Percentiles rank a stretch among this genome's conserved stretches.
Conservation (phyloP, 768 basidiomycete genomes). For the Podaxis rugospora region DNA sequence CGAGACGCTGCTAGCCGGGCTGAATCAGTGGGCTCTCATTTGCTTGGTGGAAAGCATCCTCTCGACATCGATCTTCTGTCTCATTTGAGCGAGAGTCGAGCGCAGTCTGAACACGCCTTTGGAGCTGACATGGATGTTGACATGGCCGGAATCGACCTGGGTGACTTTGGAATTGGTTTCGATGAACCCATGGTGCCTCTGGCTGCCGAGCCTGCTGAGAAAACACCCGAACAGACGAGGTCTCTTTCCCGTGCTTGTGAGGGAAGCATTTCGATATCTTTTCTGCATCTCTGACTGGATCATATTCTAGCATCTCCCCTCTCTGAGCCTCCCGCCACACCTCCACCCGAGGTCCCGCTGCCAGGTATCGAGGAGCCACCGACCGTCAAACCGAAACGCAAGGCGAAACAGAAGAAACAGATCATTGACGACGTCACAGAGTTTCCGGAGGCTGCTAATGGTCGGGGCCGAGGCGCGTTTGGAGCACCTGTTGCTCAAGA, state of each 20-base stretch:
- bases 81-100: slow-evolving; percentile 53
- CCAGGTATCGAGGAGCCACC: slow-evolving; percentile 37
- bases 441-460: slow-evolving; percentile 61
- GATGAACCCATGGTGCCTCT: slow-evolving; percentile 53
- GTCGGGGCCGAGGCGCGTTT: slow-evolving; percentile 52
- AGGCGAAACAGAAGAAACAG: slow-evolving; percentile 74
- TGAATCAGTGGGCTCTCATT: slow-evolving; percentile 58
- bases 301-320: slow-evolving; percentile 66
- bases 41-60: slow-evolving; percentile 46
- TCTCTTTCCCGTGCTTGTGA: slow-evolving; percentile 67
- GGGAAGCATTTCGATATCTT: slow-evolving; percentile 17
- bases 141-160: slow-evolving; percentile 60
- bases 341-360: slow-evolving; percentile 58
- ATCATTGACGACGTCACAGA: slow-evolving; percentile 92
- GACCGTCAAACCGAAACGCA: slow-evolving; percentile 29
- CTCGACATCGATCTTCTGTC: slow-evolving; percentile 64
- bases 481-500: slow-evolving; percentile 50
- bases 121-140: slow-evolving; percentile 46
- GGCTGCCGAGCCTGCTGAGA: slow-evolving; percentile 35
- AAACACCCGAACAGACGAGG: slow-evolving; percentile 56
- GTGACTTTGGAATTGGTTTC: slow-evolving; percentile 58
- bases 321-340: slow-evolving; percentile 71
- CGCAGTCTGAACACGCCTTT: slow-evolving; percentile 64
- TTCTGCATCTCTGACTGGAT: not conserved
- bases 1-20: slow-evolving; percentile 59